Percentiles rank a stretch among this genome's conserved stretches.
Conservation (phyloP, 2,329 filamentous ascomycete genomes). For the Cladosporium sp. region DNA sequence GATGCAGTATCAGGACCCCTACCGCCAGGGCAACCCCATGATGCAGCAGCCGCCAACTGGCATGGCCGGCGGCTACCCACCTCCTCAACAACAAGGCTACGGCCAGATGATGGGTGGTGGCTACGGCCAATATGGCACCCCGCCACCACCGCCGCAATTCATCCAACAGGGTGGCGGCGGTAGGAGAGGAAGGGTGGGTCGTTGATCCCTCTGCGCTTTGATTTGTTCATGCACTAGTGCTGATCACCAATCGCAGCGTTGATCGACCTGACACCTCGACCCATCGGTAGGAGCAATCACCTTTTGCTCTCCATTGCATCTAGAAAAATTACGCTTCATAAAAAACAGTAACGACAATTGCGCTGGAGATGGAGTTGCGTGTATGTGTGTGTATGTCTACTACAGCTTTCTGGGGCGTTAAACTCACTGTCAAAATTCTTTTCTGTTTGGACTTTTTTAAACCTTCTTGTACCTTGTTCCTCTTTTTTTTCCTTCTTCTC, state of each 20-base stretch:
- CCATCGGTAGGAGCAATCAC: not conserved
- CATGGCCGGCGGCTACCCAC: constrained; percentile 11
- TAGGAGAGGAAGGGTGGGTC: constrained; percentile 12
- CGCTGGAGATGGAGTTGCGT: not conserved
- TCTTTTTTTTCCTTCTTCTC: not conserved
- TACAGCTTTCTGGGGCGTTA: not conserved
- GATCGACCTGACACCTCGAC: not conserved
- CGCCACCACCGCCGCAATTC: constrained; percentile 12
- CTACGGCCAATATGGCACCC: constrained; percentile 8
- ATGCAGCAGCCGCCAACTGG: constrained; percentile 29
- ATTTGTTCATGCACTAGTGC: not conserved
- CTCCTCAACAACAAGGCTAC: constrained; percentile 27
- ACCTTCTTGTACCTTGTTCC: not conserved
- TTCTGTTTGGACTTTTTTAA: not conserved
- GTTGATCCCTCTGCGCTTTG: not conserved
- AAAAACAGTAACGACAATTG: not conserved
- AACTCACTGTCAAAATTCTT: not conserved
- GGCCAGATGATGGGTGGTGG: constrained; percentile 23
- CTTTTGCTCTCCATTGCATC: not conserved
- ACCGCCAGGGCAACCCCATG: constrained; percentile 41
- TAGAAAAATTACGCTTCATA: not conserved
- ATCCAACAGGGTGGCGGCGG: constrained; percentile 13
- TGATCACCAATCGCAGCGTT: not conserved
- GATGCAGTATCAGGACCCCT: constrained; percentile 41
- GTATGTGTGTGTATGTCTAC: not conserved